A percentile compares a stretch with the other conserved stretches of the same genome.
These are phyloP conservation scores for Penicillium nucicola DNA, from an alignment of 495 filamentous ascomycete species.

Conservation along the genomic window DNA sequence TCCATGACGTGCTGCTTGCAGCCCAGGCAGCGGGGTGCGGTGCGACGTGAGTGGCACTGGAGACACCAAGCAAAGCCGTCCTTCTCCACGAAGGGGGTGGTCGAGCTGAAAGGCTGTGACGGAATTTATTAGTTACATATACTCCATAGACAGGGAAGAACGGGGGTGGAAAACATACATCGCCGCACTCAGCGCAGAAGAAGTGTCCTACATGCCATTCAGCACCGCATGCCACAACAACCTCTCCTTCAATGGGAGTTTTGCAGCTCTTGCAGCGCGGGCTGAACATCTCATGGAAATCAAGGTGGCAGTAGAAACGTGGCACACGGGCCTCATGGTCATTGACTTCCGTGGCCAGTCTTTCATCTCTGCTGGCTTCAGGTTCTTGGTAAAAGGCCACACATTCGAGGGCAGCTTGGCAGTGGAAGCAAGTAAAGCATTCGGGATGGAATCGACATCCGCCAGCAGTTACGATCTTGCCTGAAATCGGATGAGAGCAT, in stretches of 20 bases:
- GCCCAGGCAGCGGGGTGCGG: constrained; percentile 79
- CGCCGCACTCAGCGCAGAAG: constrained; percentile 98
- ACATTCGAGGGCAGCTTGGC: constrained; percentile 82
- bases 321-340: constrained; percentile 58
- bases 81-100: constrained; percentile 91
- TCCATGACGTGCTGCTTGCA: constrained; percentile 84
- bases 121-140: constrained; percentile 1
- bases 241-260: constrained; percentile 97
- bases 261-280: constrained; percentile 94
- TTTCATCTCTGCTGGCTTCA: constrained; percentile 59
- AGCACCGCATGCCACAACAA: constrained; percentile 85
- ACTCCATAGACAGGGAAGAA: not conserved
- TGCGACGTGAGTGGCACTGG: constrained; percentile 85
- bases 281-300: constrained; percentile 93
- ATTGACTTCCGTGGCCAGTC: constrained; percentile 55
- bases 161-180: constrained; percentile 46
- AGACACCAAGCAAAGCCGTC: constrained; percentile 99
- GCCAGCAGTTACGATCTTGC: constrained; percentile 82
- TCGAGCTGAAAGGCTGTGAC: constrained; percentile 66
- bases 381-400: constrained; percentile 96
- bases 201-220: constrained; percentile 99
- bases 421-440: constrained; percentile 89
- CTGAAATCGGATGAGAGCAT: constrained; percentile 79
- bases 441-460: constrained; percentile 85
- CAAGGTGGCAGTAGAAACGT: constrained; percentile 95